phyloP scores from a whole-genome alignment of 1,139 yeast species.

The Candida mesenterica region DNA sequence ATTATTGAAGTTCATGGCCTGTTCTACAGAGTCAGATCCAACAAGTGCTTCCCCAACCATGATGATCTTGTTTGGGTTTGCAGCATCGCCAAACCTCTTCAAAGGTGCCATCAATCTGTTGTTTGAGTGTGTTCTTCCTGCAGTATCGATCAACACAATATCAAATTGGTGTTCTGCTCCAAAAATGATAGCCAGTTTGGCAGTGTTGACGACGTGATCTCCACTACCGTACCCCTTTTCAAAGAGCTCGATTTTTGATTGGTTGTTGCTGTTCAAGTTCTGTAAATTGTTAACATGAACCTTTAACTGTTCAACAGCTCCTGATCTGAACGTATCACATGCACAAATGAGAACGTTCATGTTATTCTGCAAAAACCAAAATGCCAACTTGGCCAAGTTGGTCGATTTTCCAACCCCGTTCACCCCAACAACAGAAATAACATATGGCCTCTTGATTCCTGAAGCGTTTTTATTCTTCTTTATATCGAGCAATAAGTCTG shows the following conservation, averaged over 20 bases:
- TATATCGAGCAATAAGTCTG: slow-evolving; percentile 82
- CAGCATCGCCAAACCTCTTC: slow-evolving; percentile 93
- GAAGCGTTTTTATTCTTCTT: slow-evolving; percentile 40
- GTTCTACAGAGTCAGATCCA: slow-evolving; percentile 96
- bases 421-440: slow-evolving; percentile 94
- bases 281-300: slow-evolving; percentile 88
- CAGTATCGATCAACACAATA: slow-evolving; percentile 91
- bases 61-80: slow-evolving; percentile 91
- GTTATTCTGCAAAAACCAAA: slow-evolving; percentile 91
- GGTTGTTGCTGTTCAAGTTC: slow-evolving; percentile 47
- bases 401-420: slow-evolving; percentile 98
- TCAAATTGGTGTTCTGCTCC: slow-evolving; percentile 67
- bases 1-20: slow-evolving; percentile 86
- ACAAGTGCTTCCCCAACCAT: slow-evolving; percentile 99
- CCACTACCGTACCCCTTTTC: slow-evolving; percentile 98
- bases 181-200: slow-evolving; percentile 85
- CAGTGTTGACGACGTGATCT: slow-evolving; percentile 87
- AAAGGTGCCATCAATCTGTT: slow-evolving; percentile 93
- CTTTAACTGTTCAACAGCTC: slow-evolving; percentile 94
- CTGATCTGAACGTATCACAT: slow-evolving; percentile 96
- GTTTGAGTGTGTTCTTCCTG: slow-evolving; percentile 96
- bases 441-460: slow-evolving; percentile 63
- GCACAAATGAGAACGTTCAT: slow-evolving; percentile 89
- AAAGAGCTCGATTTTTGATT: slow-evolving; percentile 69
- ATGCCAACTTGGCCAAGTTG: slow-evolving; percentile 88